Evolutionary conservation across 352 stramenopile species (phyloP), one percentile per base, ranked within the genome.

Genomic region (Phytophthora pinifolia): DNA sequence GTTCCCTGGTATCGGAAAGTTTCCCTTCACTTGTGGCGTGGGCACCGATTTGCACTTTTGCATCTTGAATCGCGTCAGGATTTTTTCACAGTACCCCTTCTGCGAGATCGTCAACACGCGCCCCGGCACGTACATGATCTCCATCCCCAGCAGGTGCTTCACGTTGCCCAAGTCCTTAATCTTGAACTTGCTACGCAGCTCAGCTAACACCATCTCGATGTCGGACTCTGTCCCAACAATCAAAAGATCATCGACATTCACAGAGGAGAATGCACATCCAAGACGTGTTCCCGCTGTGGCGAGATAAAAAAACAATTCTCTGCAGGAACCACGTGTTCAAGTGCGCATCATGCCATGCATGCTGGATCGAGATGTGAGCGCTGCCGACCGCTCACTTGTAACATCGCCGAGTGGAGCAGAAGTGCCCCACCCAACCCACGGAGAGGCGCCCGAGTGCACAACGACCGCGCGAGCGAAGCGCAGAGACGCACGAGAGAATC

Each of bases 1-100:
- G 6, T 52, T 29, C 4, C 51, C 51, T 2, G 51, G 51, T n/a
- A 51, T 45, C 7, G 42, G 51, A 31, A 51, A 59, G 12, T 59
- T 59, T 9, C 32, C 51, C 25, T 59, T 45, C 10, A 52, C 34
- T 34, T 59, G 31, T 4, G 33, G 41, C 5, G 33, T 46, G 25
- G 51, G 15, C 8, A 46, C 32, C 32, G 51, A 20, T 18, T 51
- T 59, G 10, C 39, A 51, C 10, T 59, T 46, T 0, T 39, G 25
- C 35, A 55, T 59, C 15, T 46, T 52, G 10, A 33, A 53, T 9
- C n/a, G n/a, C 10, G 10, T 15, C 5, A 58, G n/a, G 1, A 45
- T 22, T 14, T 8, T 14, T 13, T 20, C 18, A 20, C 6, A 15
- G 18, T 42, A 42, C 5, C n/a, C 36, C 13, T 27, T 42, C 36